Base-by-base conservation (phyloP, 352 stramenopile species). In the Thalassiosira livingstoniorum region DNA sequence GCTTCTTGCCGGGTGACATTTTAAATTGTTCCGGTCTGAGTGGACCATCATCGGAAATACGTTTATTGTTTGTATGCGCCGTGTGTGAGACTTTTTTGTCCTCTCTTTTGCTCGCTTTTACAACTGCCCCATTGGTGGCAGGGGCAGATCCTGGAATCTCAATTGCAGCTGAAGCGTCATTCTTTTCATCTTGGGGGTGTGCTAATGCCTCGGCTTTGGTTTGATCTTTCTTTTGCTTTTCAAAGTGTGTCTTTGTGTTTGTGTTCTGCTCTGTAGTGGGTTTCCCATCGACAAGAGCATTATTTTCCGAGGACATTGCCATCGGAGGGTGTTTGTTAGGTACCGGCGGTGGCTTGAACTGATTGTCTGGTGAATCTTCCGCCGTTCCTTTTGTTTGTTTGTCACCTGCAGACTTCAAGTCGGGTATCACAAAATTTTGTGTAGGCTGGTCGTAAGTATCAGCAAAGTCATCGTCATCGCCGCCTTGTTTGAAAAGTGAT, bases 361-460 rank as follows among this genome's bases (percentile, higher is more conserved):
- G 75, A 37, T 64, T 82, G 35, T 82, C 64, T 31, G 42, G 39
- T 35, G 31, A 65, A 75, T 53, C 53, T 39, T n/a, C 69, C 73
- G 39, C 71, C 37, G 47, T 58, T n/a, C 31, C 21, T 53, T 15
- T 18, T 34, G 21, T 37, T 4, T 68, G 35, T 54, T 68, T 53
- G 32, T 58, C 7, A 23, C 11, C 18, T n/a, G n/a, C n/a, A n/a
- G n/a, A n/a, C n/a, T n/a, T n/a, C n/a, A 54, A 23, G 32, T 54
- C 60, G 34, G 34, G 32, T 7, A 35, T n/a, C n/a, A 43, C 62
- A 25, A 25, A 58, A 18, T 45, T 25, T 64, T 62, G 65, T 1
- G 65, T 74, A 37, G 65, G 29, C 34, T 64, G 29, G 25, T 72
- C 43, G 31, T 72, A 53, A 61, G 27, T n/a, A 31, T 72, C 45